A percentile compares a stretch with the other conserved stretches of the same genome.
Evolutionary conservation across 768 basidiomycete species (phyloP).

Genomic region (Lactarius akahatsu): DNA sequence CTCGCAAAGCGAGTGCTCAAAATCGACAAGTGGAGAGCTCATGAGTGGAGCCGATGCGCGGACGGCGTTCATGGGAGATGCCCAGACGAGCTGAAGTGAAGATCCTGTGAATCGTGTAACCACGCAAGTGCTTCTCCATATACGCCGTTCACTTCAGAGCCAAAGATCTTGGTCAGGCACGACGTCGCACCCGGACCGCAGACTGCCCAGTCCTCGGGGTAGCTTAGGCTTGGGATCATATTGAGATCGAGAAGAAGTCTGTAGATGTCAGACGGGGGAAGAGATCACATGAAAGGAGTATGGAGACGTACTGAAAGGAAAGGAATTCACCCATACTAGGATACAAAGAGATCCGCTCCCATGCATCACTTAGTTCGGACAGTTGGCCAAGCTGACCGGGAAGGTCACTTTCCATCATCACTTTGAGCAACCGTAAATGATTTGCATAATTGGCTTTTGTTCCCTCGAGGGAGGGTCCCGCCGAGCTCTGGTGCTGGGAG

Average conservation of each 20-base stretch:
- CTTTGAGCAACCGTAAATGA: slow-evolving; percentile 54
- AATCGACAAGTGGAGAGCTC: slow-evolving; percentile 61
- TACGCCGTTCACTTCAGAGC: slow-evolving; percentile 40
- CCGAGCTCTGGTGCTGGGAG: slow-evolving; percentile 65
- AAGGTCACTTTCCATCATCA: slow-evolving; percentile 53
- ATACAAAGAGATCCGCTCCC: slow-evolving; percentile 52
- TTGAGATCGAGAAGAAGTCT: slow-evolving; percentile 41
- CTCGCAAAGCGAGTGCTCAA: slow-evolving; percentile 80
- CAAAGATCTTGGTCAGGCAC: slow-evolving; percentile 71
- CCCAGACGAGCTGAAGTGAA: slow-evolving; percentile 63
- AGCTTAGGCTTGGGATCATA: slow-evolving; percentile 48
- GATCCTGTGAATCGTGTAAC: slow-evolving; percentile 56
- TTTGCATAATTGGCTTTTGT: slow-evolving; percentile 48
- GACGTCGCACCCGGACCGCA: slow-evolving; percentile 65
- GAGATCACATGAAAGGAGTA: background rate
- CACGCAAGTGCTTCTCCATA: slow-evolving; percentile 63
- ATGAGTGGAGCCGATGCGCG: slow-evolving; percentile 30
- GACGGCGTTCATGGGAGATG: slow-evolving; percentile 31
- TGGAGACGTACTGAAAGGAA: slow-evolving; percentile 51
- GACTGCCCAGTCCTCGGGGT: slow-evolving; percentile 64
- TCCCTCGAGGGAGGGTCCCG: slow-evolving; percentile 29
- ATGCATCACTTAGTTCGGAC: slow-evolving; percentile 62
- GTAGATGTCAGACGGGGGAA: slow-evolving; percentile 14
- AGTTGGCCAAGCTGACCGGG: slow-evolving; percentile 48
- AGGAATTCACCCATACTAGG: slow-evolving; percentile 76